phyloP scores from a whole-genome alignment of 139 green algal genomes.

The Desmodesmus armatus region DNA sequence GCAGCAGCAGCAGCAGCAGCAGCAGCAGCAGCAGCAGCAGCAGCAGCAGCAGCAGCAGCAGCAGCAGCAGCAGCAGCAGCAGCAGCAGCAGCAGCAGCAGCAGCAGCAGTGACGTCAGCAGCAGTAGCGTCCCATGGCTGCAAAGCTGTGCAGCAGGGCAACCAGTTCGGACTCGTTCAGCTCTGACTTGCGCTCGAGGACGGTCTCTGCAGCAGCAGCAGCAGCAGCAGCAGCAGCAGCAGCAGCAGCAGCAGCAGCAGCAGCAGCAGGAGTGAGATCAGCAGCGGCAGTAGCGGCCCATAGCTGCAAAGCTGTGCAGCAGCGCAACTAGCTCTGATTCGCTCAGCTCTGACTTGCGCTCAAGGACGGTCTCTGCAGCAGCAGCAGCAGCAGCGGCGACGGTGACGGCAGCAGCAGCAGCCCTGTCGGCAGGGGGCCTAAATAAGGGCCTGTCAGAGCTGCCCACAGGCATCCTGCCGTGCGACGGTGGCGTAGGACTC shows the following conservation, averaged over 20 bases:
- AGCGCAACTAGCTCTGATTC: conserved; percentile 3
- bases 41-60: too few species aligned
- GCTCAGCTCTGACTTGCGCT: neutral
- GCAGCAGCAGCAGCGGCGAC: neutral
- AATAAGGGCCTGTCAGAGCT: neutral
- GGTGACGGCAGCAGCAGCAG: neutral
- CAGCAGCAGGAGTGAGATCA: neutral
- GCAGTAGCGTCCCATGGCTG: conserved; percentile 9
- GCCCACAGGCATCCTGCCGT: neutral
- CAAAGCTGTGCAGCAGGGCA: neutral
- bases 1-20: neutral
- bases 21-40: neutral
- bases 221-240: neutral
- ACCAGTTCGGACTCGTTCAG: conserved; percentile 18
- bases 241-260: neutral
- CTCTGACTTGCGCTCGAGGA: neutral
- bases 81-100: neutral
- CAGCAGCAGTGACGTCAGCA: neutral
- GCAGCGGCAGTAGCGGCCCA: conserved; percentile 4
- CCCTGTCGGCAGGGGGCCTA: too few species aligned
- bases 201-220: neutral
- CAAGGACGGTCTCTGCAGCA: neutral
- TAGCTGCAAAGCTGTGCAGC: neutral
- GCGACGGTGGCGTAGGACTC: neutral
- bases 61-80: neutral